phyloP scores from a whole-genome alignment of 768 basidiomycete genomes.

The Mycena epipterygia region DNA sequence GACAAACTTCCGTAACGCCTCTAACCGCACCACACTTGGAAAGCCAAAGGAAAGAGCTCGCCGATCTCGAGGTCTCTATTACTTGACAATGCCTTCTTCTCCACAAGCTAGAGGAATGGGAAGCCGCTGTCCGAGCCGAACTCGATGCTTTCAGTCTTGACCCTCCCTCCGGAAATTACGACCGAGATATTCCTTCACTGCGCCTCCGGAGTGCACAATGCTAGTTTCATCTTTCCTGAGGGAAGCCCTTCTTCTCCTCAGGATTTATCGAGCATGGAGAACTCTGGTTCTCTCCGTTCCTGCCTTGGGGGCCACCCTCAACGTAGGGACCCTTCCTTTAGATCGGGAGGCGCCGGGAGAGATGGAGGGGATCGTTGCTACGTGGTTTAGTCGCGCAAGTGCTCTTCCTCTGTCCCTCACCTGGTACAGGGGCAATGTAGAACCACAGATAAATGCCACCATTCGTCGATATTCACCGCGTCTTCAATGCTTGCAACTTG shows the following conservation, averaged over 20 bases:
- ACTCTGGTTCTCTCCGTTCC: not conserved
- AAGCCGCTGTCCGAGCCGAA: not conserved
- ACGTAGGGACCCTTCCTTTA: not conserved
- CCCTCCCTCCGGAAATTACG: conserved; percentile 8
- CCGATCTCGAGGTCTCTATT: not conserved
- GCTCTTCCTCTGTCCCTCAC: not conserved
- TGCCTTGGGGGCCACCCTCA: conserved; percentile 1
- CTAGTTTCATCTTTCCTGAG: not conserved
- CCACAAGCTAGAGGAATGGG: not conserved
- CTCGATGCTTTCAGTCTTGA: not conserved
- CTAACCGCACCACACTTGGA: too few species aligned
- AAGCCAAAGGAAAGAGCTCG: not conserved
- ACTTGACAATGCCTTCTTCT: not conserved
- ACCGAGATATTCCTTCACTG: conserved; percentile 16
- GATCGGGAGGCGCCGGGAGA: not conserved
- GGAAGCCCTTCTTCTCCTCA: not conserved
- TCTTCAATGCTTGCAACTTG: not conserved
- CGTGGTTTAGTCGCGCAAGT: conserved; percentile 12
- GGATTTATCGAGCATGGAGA: not conserved
- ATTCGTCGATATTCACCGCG: not conserved
- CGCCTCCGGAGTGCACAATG: not conserved
- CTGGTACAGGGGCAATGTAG: not conserved
- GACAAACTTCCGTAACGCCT: too few species aligned
- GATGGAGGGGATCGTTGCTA: not conserved
- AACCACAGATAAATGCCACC: not conserved